Conservation (phyloP, 1,284 basidiomycete species). For the Papiliotrema terrestris region DNA sequence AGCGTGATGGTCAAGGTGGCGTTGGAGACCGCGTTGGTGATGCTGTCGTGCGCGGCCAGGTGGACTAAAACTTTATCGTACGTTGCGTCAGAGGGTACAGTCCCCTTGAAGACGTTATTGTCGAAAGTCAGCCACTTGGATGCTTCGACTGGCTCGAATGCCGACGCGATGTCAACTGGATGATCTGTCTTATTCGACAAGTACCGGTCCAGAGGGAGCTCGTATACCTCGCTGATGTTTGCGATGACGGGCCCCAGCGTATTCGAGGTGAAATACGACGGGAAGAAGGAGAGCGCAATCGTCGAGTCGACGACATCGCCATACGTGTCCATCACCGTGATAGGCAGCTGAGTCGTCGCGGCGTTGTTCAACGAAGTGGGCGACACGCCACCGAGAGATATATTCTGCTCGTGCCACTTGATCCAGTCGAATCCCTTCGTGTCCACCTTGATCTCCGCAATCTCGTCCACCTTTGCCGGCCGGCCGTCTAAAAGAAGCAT, state of each 20-base stretch:
- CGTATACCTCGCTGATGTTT: constrained; percentile 52
- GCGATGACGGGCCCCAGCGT: constrained; percentile 58
- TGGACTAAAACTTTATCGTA: constrained; percentile 26
- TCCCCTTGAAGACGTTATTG: constrained; percentile 49
- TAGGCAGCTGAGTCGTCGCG: constrained; percentile 47
- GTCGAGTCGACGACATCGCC: constrained; percentile 58
- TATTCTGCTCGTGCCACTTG: constrained; percentile 57
- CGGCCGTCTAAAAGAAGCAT: constrained; percentile 58
- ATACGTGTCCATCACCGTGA: constrained; percentile 61
- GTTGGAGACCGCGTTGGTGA: constrained; percentile 67
- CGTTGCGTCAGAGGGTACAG: constrained; percentile 20
- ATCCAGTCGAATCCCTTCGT: constrained; percentile 61
- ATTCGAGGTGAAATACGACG: constrained; percentile 64
- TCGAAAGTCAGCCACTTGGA: constrained; percentile 56
- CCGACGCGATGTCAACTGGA: constrained; percentile 9
- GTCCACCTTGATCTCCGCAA: constrained; percentile 40
- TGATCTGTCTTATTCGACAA: constrained; percentile 52
- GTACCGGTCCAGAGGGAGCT: constrained; percentile 55
- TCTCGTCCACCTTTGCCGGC: constrained; percentile 11
- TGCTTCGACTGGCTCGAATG: constrained; percentile 20
- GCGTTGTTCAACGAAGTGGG: constrained; percentile 47
- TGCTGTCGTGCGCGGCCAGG: constrained; percentile 20
- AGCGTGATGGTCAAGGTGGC: constrained; percentile 52
- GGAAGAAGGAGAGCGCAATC: constrained; percentile 61
- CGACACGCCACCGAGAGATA: constrained; percentile 63